phyloP scores from a whole-genome alignment of 2,329 filamentous ascomycete species.

The Penicillium sp. region DNA sequence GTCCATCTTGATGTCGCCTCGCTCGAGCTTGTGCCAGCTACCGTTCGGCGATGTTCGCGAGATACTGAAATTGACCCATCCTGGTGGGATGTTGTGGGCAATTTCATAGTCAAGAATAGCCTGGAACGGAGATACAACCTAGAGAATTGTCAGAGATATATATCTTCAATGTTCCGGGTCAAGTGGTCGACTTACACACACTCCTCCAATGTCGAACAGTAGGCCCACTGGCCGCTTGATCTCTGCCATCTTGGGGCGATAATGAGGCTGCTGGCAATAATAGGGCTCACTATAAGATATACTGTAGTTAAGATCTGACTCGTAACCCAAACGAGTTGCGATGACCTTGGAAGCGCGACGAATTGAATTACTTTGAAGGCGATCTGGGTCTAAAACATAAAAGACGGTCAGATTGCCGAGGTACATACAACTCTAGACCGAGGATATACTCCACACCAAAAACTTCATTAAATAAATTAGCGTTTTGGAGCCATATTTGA shows the following conservation, averaged over 20 bases:
- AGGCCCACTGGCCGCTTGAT: constrained; percentile 58
- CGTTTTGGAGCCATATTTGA: background rate
- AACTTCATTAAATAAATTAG: background rate
- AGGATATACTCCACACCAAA: constrained; percentile 7
- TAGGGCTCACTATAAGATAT: background rate
- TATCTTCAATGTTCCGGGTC: background rate
- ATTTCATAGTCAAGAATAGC: constrained; percentile 86
- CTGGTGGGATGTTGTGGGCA: constrained; percentile 64
- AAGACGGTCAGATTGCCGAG: constrained; percentile 22
- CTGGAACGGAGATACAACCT: constrained; percentile 88
- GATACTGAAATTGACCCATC: constrained; percentile 88
- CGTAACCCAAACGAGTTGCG: background rate
- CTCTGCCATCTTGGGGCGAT: constrained; percentile 28
- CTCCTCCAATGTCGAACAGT: constrained; percentile 91
- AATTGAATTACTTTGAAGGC: constrained; percentile 3
- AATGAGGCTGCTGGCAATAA: background rate
- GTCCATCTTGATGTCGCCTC: constrained; percentile 70
- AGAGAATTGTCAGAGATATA: constrained; percentile 7
- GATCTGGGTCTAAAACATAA: background rate
- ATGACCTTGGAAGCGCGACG: constrained; percentile 7
- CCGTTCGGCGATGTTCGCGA: constrained; percentile 67
- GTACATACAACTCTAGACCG: constrained; percentile 14
- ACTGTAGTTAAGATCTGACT: background rate
- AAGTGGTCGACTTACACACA: constrained; percentile 61
- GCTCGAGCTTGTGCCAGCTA: constrained; percentile 80